Conservation (phyloP, 169 alveolate species). For the Ichthyophthirius multifiliis region DNA sequence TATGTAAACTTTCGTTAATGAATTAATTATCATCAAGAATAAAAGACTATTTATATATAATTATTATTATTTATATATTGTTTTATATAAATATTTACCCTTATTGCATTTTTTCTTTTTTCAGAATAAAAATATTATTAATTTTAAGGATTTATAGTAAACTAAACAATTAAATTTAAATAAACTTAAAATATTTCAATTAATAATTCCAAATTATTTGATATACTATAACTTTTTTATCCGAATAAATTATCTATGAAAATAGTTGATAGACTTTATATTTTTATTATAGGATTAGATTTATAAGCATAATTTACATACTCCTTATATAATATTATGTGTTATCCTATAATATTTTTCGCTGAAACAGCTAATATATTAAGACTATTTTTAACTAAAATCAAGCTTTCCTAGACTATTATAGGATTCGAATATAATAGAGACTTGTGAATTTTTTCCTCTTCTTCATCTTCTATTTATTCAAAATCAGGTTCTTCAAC, state of each 20-base stretch:
- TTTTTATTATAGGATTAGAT: background rate
- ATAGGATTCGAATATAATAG: background rate
- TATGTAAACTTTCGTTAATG: too few species aligned
- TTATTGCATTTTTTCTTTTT: conserved; percentile 8
- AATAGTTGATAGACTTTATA: background rate
- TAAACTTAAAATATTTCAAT: background rate
- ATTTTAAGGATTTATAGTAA: background rate
- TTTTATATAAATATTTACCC: background rate
- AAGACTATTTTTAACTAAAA: background rate
- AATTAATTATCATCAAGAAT: background rate
- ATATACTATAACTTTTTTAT: background rate
- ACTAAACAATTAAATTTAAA: background rate
- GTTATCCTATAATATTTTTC: background rate
- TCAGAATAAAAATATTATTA: background rate
- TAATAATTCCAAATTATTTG: background rate
- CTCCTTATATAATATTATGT: background rate
- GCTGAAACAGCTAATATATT: background rate
- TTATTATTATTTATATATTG: background rate
- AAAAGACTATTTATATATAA: background rate
- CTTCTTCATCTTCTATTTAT: background rate
- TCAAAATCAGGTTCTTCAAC: background rate
- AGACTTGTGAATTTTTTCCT: background rate
- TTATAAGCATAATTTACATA: background rate
- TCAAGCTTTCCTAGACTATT: background rate
- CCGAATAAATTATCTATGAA: background rate